Percentiles rank a stretch among this genome's conserved stretches.
Evolutionary conservation across 805 yeast species (phyloP).

Genomic region (Isabelozyma rhagii): DNA sequence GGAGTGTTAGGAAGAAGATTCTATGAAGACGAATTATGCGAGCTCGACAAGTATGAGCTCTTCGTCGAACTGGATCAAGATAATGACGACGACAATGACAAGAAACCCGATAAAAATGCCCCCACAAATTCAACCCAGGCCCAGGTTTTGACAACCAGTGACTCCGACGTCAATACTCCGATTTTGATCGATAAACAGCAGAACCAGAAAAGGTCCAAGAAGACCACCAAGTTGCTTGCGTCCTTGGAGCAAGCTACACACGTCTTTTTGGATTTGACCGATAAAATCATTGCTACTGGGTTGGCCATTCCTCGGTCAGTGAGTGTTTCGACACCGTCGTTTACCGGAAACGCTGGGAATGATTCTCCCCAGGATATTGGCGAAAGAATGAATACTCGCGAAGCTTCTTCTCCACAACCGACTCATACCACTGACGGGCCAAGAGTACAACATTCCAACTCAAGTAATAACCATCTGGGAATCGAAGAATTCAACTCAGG

Average conservation of each 20-base stretch:
- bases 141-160: background rate
- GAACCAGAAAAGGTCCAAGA: background rate
- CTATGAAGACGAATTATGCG: slow-evolving; percentile 61
- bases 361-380: background rate
- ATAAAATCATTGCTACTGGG: slow-evolving; percentile 55
- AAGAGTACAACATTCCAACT: too few species aligned
- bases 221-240: background rate
- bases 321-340: slow-evolving; percentile 24
- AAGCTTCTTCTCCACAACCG: background rate
- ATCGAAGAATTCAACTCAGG: slow-evolving; percentile 2
- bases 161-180: background rate
- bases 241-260: slow-evolving; percentile 23
- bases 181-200: background rate
- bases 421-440: background rate
- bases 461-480: too few species aligned
- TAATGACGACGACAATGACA: slow-evolving; percentile 6
- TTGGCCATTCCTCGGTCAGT: slow-evolving; percentile 55
- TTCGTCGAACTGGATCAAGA: slow-evolving; percentile 25
- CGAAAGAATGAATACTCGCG: background rate
- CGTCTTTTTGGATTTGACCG: slow-evolving; percentile 45
- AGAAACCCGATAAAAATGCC: slow-evolving; percentile 5
- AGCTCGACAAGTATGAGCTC: slow-evolving; percentile 36
- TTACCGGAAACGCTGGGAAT: background rate
- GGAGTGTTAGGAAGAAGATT: slow-evolving; percentile 74
- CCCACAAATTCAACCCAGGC: slow-evolving; percentile 1